Percentiles rank a stretch among this genome's conserved stretches.
These are phyloP conservation scores for Aegilops bicornis DNA, from an alignment of 176 grass and related monocot species.

Conservation along the genomic window DNA sequence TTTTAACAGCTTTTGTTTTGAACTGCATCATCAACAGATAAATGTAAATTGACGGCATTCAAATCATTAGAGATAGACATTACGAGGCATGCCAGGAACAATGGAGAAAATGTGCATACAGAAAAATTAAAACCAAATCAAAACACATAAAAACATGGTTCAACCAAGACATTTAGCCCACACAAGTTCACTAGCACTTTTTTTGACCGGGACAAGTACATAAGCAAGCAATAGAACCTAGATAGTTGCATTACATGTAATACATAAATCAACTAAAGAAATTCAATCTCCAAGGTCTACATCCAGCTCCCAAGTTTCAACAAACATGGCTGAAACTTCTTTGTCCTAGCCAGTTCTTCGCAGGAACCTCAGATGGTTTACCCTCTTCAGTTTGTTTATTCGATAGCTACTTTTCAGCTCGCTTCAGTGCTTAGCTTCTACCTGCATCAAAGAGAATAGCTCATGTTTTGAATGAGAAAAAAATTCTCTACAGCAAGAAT, in stretches of 20 bases:
- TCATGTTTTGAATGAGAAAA: slow-evolving; percentile 13
- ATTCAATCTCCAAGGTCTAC: slow-evolving; percentile 10
- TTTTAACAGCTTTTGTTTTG: neutral
- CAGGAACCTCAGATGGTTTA: neutral
- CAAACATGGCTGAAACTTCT: neutral
- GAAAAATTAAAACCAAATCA: slow-evolving; percentile 3
- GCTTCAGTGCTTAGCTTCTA: slow-evolving; percentile 6
- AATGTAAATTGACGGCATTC: neutral
- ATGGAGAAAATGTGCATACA: neutral
- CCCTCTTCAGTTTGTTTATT: neutral
- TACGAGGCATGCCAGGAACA: neutral
- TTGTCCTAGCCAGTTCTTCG: slow-evolving; percentile 28
- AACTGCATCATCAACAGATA: neutral
- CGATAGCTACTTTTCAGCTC: slow-evolving; percentile 29
- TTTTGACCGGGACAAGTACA: neutral
- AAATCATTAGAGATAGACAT: slow-evolving; percentile 11
- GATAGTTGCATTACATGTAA: slow-evolving; percentile 7
- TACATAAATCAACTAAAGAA: slow-evolving; percentile 7
- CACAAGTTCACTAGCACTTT: neutral
- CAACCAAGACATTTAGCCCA: slow-evolving; percentile 2
- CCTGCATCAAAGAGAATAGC: slow-evolving; percentile 3
- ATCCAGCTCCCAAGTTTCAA: neutral
- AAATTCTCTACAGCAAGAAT: neutral
- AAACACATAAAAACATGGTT: slow-evolving; percentile 1
- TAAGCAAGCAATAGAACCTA: slow-evolving; percentile 8